Evolutionary conservation across 495 filamentous ascomycete genomes (phyloP).

Genomic region (Haplographium delicatum): DNA sequence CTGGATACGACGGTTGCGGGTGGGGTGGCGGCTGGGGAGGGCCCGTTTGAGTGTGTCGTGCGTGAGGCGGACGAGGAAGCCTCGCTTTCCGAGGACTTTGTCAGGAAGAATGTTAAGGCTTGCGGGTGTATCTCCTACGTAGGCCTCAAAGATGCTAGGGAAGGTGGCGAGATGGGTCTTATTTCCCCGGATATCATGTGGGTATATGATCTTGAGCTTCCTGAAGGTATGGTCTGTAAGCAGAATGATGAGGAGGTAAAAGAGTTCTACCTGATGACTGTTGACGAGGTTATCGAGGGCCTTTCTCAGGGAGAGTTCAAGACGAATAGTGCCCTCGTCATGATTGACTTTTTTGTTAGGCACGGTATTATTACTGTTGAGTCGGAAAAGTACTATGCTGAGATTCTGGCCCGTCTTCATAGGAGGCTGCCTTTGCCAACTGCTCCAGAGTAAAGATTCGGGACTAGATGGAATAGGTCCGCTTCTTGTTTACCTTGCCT

Average conservation of each 20-base stretch:
- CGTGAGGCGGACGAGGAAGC: slow-evolving; percentile 53
- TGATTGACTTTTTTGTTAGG: slow-evolving; percentile 50
- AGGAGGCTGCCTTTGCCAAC: slow-evolving; percentile 20
- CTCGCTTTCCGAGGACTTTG: slow-evolving; percentile 30
- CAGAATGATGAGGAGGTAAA: slow-evolving; percentile 50
- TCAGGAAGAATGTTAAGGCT: slow-evolving; percentile 27
- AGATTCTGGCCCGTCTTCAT: slow-evolving; percentile 44
- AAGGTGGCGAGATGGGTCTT: slow-evolving; percentile 30
- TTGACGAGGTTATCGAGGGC: slow-evolving; percentile 40
- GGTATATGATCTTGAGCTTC: slow-evolving; percentile 45
- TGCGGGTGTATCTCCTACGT: slow-evolving; percentile 37
- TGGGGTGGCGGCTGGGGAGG: slow-evolving; percentile 37
- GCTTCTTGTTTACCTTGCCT: too few relatives aligned
- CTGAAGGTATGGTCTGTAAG: slow-evolving; percentile 29
- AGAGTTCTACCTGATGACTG: slow-evolving; percentile 40
- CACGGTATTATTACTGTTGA: slow-evolving; percentile 48
- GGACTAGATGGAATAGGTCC: too few relatives aligned
- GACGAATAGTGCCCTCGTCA: slow-evolving; percentile 41
- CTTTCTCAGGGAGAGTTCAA: slow-evolving; percentile 48
- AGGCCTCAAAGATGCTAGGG: slow-evolving; percentile 23
- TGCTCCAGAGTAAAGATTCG: background rate
- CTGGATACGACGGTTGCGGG: slow-evolving; percentile 54
- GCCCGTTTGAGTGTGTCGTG: slow-evolving; percentile 44
- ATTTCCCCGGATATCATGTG: slow-evolving; percentile 42
- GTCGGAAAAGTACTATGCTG: slow-evolving; percentile 43